Evolutionary conservation across 2,329 filamentous ascomycete genomes (phyloP).

Genomic region (Fusarium decemcellulare): DNA sequence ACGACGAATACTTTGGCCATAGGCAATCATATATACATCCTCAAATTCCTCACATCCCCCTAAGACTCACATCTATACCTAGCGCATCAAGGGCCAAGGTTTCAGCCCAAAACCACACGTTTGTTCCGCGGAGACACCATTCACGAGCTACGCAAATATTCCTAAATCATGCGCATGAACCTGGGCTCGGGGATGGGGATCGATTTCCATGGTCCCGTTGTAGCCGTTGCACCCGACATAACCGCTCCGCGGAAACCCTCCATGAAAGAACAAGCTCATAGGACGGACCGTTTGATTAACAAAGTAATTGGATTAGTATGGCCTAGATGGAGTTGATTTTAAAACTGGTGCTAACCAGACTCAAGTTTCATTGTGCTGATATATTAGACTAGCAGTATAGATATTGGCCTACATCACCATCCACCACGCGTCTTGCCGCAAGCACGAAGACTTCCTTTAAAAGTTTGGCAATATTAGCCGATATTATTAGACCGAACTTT

Average conservation of each 20-base stretch:
- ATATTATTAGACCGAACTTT: not conserved
- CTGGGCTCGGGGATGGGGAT: not conserved
- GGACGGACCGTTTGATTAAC: not conserved
- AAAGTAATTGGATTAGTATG: not conserved
- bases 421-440: not conserved
- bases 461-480: not conserved
- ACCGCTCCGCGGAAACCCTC: not conserved
- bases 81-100: no score
- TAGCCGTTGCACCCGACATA: not conserved
- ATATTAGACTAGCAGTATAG: not conserved
- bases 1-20: no score
- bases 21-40: no score
- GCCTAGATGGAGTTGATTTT: not conserved
- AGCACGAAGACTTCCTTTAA: not conserved
- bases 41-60: no score
- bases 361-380: not conserved
- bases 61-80: no score
- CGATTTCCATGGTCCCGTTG: not conserved
- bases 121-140: not conserved
- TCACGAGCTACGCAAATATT: no score
- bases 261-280: not conserved
- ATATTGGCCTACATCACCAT: not conserved
- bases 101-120: no score
- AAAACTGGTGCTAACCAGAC: not conserved
- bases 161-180: no score